phyloP scores from a whole-genome alignment of 139 green algal species.

The Haematococcus lacustris region DNA sequence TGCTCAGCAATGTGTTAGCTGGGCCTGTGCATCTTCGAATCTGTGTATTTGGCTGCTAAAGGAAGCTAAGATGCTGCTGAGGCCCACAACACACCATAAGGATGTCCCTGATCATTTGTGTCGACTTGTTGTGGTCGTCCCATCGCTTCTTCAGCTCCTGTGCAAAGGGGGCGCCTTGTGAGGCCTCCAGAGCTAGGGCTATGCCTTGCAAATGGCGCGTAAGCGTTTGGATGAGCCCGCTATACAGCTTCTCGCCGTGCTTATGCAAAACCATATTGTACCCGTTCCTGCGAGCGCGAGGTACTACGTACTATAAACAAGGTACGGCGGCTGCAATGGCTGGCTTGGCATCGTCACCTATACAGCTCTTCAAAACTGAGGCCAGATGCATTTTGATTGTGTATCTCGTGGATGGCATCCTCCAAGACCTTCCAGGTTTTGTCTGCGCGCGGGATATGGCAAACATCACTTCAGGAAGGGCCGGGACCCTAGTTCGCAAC shows the following conservation, averaged over 20 bases:
- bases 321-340: neutral
- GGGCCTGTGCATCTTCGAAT: no score
- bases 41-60: no score
- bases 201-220: conserved; percentile 66
- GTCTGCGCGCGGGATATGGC: conserved; percentile 48
- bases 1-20: no score
- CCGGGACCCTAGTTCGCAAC: neutral
- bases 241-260: conserved; percentile 88
- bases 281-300: conserved; percentile 66
- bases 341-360: no score
- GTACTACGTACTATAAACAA: no score
- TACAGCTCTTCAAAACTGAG: conserved; percentile 99
- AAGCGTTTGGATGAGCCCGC: conserved; percentile 69
- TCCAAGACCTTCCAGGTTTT: conserved; percentile 95
- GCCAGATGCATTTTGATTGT: conserved; percentile 90
- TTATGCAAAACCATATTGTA: conserved; percentile 99
- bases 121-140: conserved; percentile 88
- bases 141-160: conserved; percentile 78
- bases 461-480: neutral
- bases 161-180: conserved; percentile 75
- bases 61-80: no score
- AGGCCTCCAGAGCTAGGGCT: conserved; percentile 57
- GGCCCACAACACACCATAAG: conserved; percentile 85
- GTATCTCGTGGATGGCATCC: conserved; percentile 92
- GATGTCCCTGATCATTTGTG: conserved; percentile 96